Base-by-base conservation (phyloP, 2,329 filamentous ascomycete species). In the Teratosphaeria viscida region DNA sequence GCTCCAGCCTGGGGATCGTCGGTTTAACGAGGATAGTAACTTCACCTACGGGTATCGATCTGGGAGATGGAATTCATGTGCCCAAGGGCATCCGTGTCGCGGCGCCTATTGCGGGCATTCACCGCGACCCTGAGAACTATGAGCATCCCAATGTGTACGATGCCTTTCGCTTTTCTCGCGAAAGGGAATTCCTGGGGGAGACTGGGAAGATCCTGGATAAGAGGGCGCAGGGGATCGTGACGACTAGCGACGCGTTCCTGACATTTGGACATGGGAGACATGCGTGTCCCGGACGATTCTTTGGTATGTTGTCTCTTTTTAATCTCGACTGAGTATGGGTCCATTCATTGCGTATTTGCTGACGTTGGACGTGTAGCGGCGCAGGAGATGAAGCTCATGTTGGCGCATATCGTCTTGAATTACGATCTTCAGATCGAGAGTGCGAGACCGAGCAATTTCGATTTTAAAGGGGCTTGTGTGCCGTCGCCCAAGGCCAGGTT, bases 281-380 rank as follows among this genome's bases (percentile, higher is more conserved):
- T 63, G 65, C 67, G n/a, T 72, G 71, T 59, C 74, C 74, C 6
- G 74, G 73, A 3, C 68, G 74, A 1, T 76, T 75, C 64, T 70
- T 75, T 52, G 29, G 29, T 32, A 32, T 32, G 29, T 32, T 32
- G 5, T 32, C 1, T 32, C 29, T 32, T 32, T 32, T 7, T 32
- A 7, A 32, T 32, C 6, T 7, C 5, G 29, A 32, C 29, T 32
- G 29, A 32, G 7, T 32, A 32, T 32, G 29, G 29, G 29, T 32
- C 5, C 7, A 5, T 32, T 32, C 5, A 32, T 32, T 32, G 29
- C 2, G 29, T 7, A 7, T 32, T 32, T 7, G 29, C 29, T 32
- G 29, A 32, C 29, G 7, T 7, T 32, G 5, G 4, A 7, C 4
- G 4, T 32, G 29, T 32, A 32, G 71, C 71, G 2, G 64, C 69